Evolutionary conservation across 1,284 basidiomycete genomes (phyloP).

Genomic region (Microbotryum silenes-acaulis): DNA sequence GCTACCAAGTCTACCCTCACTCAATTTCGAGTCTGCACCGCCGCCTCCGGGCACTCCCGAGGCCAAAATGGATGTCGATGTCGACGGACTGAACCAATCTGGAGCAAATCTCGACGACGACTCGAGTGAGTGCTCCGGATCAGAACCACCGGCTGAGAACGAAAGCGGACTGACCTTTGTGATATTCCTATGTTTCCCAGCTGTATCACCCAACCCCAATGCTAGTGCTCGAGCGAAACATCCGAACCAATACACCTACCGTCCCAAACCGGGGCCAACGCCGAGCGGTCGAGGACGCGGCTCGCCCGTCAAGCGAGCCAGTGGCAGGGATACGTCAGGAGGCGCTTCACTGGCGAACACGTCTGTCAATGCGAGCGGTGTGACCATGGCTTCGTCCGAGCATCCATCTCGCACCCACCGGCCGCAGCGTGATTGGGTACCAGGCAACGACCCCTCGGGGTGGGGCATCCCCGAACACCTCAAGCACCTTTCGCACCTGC

Average conservation of each 20-base stretch:
- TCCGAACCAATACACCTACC: slow-evolving; percentile 56
- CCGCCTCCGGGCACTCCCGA: too few relatives aligned
- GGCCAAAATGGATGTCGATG: too few relatives aligned
- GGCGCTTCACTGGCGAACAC: slow-evolving; percentile 29
- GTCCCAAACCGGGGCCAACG: slow-evolving; percentile 41
- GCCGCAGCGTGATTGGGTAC: slow-evolving; percentile 48
- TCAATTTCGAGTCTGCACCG: too few relatives aligned
- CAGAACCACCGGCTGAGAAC: too few relatives aligned
- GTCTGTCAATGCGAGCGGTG: slow-evolving; percentile 32
- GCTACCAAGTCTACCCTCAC: too few relatives aligned
- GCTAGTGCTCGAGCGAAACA: slow-evolving; percentile 36
- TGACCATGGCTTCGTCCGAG: slow-evolving; percentile 32
- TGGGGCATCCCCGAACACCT: slow-evolving; percentile 95
- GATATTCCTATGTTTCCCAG: too few relatives aligned
- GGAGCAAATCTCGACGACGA: too few relatives aligned
- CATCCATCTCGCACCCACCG: slow-evolving; percentile 39
- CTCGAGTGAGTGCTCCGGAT: too few relatives aligned
- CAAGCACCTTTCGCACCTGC: slow-evolving; percentile 71
- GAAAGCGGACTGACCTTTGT: too few relatives aligned
- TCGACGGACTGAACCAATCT: too few relatives aligned
- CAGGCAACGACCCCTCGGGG: slow-evolving; percentile 64
- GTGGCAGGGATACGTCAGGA: slow-evolving; percentile 33
- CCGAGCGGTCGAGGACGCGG: slow-evolving; percentile 21
- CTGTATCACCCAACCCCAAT: too few relatives aligned
- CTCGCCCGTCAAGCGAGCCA: slow-evolving; percentile 16